Conservation (phyloP, 768 basidiomycete species). For the Lactifluus echinatus region DNA sequence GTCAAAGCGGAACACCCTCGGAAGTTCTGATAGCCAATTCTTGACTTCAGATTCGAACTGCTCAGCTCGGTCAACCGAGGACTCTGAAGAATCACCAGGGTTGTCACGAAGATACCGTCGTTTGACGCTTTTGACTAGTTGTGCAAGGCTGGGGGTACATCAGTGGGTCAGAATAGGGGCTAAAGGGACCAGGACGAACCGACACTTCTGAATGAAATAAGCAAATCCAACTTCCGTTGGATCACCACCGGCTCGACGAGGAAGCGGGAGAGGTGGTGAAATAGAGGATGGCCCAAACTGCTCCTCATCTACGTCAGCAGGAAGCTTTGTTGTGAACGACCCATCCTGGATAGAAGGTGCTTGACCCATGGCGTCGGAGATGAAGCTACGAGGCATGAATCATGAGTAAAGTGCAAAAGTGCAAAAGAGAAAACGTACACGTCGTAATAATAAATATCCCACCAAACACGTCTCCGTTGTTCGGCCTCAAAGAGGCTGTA, state of each 20-base stretch:
- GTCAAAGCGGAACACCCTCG: conserved; percentile 40
- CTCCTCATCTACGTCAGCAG: conserved; percentile 49
- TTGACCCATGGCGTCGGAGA: conserved; percentile 59
- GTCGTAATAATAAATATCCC: conserved; percentile 74
- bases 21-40: conserved; percentile 45
- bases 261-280: conserved; percentile 33
- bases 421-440: conserved; percentile 42
- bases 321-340: conserved; percentile 48
- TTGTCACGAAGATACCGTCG: conserved; percentile 38
- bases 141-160: conserved; percentile 40
- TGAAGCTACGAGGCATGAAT: conserved; percentile 39
- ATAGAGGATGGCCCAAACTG: conserved; percentile 40
- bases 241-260: conserved; percentile 21
- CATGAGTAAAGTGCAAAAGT: background rate
- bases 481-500: conserved; percentile 45
- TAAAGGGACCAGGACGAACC: conserved; percentile 34
- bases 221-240: conserved; percentile 30
- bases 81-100: conserved; percentile 26
- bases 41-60: conserved; percentile 49
- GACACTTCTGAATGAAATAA: conserved; percentile 51
- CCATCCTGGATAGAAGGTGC: conserved; percentile 49
- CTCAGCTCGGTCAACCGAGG: conserved; percentile 54
- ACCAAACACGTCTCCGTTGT: conserved; percentile 56
- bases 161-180: background rate
- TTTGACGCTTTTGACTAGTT: conserved; percentile 54